Evolutionary conservation across 1,284 basidiomycete species (phyloP).

Genomic region (Apiotrichum montevideense): DNA sequence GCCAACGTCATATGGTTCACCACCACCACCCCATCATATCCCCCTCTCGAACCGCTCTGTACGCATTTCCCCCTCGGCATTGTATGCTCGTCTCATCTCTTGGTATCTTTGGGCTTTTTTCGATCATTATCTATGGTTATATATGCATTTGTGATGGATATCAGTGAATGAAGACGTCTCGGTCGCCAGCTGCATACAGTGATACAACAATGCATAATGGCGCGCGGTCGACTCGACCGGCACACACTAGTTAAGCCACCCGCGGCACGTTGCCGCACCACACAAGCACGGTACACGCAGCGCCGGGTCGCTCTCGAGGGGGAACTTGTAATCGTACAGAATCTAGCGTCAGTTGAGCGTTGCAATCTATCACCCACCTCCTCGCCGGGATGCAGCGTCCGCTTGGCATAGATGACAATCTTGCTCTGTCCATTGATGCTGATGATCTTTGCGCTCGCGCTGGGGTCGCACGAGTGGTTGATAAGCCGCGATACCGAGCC

Average conservation of each 20-base stretch:
- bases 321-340: constrained; percentile 42
- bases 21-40: too few species aligned
- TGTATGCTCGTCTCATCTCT: too few species aligned
- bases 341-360: constrained; percentile 15
- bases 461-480: constrained; percentile 95
- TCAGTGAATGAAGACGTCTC: too few species aligned
- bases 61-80: too few species aligned
- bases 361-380: constrained; percentile 62
- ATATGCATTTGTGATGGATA: too few species aligned
- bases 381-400: constrained; percentile 84
- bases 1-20: too few species aligned
- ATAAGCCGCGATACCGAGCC: constrained; percentile 95
- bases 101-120: too few species aligned
- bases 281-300: constrained; percentile 72
- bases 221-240: too few species aligned
- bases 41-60: too few species aligned
- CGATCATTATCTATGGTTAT: too few species aligned
- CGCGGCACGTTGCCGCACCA: constrained; percentile 77
- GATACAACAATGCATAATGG: too few species aligned
- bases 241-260: constrained; percentile 67
- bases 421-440: constrained; percentile 92
- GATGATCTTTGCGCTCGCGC: constrained; percentile 97
- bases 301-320: constrained; percentile 38
- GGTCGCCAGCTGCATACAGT: too few species aligned
- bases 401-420: constrained; percentile 98